Percentiles rank a stretch among this genome's conserved stretches.
These are phyloP conservation scores for Nitzschia sp. DNA, from an alignment of 108 stramenopile genomes.

Conservation along the genomic window DNA sequence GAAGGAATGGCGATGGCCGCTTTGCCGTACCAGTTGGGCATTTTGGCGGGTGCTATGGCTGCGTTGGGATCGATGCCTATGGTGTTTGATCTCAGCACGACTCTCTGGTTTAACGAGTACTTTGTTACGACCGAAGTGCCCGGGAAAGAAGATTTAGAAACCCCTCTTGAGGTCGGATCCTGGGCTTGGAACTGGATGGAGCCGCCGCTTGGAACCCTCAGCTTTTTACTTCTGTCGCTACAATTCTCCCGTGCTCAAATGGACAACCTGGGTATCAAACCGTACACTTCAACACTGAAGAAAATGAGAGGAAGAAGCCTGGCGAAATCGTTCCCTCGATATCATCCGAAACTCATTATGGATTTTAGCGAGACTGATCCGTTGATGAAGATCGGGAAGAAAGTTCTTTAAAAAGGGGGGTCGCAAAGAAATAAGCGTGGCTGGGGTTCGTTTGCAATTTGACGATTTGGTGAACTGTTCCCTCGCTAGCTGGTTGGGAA, in stretches of 20 bases:
- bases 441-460: too few species aligned
- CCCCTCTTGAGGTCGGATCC: constrained; percentile 71
- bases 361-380: constrained; percentile 36
- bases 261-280: constrained; percentile 78
- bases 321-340: constrained; percentile 47
- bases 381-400: too few species aligned
- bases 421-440: too few species aligned
- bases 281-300: constrained; percentile 61
- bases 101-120: constrained; percentile 77
- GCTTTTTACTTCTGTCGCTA: constrained; percentile 79
- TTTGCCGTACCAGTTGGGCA: constrained; percentile 75
- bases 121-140: constrained; percentile 88
- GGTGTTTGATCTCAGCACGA: constrained; percentile 67
- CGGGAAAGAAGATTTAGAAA: constrained; percentile 75
- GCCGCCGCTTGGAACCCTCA: constrained; percentile 77
- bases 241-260: constrained; percentile 82
- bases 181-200: constrained; percentile 91
- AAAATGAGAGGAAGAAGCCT: constrained; percentile 32
- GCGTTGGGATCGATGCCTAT: constrained; percentile 67
- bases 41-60: constrained; percentile 45
- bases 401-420: too few species aligned
- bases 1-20: constrained; percentile 50
- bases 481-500: too few species aligned
- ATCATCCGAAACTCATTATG: constrained; percentile 45
- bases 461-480: too few species aligned